Evolutionary conservation across 805 yeast species (phyloP).

Genomic region (Candida arabinofermentans): DNA sequence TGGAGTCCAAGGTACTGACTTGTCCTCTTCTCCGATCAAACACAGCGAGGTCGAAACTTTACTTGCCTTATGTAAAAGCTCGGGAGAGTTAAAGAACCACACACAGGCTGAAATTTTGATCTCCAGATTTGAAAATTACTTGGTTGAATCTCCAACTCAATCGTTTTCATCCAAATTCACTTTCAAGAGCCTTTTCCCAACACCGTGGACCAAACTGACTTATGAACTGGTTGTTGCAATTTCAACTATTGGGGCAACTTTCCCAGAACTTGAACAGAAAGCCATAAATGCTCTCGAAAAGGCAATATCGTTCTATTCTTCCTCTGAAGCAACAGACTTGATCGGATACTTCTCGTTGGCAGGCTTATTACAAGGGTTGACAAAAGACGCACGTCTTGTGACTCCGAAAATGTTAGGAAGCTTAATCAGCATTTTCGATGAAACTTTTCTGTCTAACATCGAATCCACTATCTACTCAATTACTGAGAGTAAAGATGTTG

Average conservation of each 20-base stretch:
- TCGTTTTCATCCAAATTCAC: conserved; percentile 31
- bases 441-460: conserved; percentile 25
- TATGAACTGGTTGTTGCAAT: conserved; percentile 33
- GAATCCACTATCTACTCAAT: conserved; percentile 17
- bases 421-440: conserved; percentile 22
- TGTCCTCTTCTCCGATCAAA: conserved; percentile 14
- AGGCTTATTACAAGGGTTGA: conserved; percentile 30
- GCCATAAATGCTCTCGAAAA: conserved; percentile 2
- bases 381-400: conserved; percentile 20
- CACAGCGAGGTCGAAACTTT: conserved; percentile 46
- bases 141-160: conserved; percentile 43
- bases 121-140: conserved; percentile 42
- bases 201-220: conserved; percentile 42
- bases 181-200: conserved; percentile 25
- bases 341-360: conserved; percentile 23
- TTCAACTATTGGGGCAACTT: conserved; percentile 21
- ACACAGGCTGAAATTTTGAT: conserved; percentile 40
- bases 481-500: conserved; percentile 18
- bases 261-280: conserved; percentile 13
- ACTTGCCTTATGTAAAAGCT: conserved; percentile 50
- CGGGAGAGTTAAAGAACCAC: conserved; percentile 31
- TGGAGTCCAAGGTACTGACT: conserved; percentile 13
- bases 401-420: conserved; percentile 15
- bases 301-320: background rate
- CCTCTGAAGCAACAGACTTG: background rate